A percentile compares a stretch with the other conserved stretches of the same genome.
Evolutionary conservation across 495 filamentous ascomycete genomes (phyloP).

Genomic region (Neurospora hispaniola): DNA sequence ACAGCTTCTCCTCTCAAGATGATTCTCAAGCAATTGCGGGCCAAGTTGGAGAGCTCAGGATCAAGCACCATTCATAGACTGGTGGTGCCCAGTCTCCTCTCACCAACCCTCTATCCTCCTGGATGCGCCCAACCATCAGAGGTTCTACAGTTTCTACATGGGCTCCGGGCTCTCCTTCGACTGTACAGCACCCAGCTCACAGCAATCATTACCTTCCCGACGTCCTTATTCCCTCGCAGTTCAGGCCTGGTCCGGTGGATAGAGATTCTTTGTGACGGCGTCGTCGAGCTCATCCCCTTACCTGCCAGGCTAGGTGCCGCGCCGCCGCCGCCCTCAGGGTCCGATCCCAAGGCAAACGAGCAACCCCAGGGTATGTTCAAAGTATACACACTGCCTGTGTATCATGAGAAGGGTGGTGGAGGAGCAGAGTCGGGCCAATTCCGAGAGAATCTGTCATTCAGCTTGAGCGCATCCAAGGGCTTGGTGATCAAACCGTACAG

Average conservation of each 20-base stretch:
- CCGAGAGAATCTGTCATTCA: slow-evolving; percentile 84
- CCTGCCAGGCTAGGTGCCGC: slow-evolving; percentile 53
- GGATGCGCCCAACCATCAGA: slow-evolving; percentile 54
- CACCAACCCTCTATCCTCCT: slow-evolving; percentile 68
- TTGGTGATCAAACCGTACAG: slow-evolving; percentile 83
- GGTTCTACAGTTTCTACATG: slow-evolving; percentile 75
- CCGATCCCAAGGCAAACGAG: slow-evolving; percentile 47
- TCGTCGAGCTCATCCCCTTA: slow-evolving; percentile 81
- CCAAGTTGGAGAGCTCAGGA: slow-evolving; percentile 46
- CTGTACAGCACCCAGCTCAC: slow-evolving; percentile 55
- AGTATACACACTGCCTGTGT: slow-evolving; percentile 70
- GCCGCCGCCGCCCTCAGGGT: slow-evolving; percentile 21
- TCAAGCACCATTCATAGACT: slow-evolving; percentile 64
- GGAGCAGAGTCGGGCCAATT: slow-evolving; percentile 55
- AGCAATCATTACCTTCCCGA: slow-evolving; percentile 65
- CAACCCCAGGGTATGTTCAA: slow-evolving; percentile 77
- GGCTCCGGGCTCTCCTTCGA: slow-evolving; percentile 62
- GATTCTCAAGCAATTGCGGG: slow-evolving; percentile 51
- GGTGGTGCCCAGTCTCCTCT: slow-evolving; percentile 72
- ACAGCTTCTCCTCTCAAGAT: slow-evolving; percentile 47
- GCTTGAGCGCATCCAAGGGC: slow-evolving; percentile 63
- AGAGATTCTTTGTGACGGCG: slow-evolving; percentile 75
- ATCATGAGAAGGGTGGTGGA: slow-evolving; percentile 77
- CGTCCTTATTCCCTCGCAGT: slow-evolving; percentile 69
- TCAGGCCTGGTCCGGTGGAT: slow-evolving; percentile 78